Base-by-base conservation (phyloP, 2,329 filamentous ascomycete species). In the Diplodia corticola region DNA sequence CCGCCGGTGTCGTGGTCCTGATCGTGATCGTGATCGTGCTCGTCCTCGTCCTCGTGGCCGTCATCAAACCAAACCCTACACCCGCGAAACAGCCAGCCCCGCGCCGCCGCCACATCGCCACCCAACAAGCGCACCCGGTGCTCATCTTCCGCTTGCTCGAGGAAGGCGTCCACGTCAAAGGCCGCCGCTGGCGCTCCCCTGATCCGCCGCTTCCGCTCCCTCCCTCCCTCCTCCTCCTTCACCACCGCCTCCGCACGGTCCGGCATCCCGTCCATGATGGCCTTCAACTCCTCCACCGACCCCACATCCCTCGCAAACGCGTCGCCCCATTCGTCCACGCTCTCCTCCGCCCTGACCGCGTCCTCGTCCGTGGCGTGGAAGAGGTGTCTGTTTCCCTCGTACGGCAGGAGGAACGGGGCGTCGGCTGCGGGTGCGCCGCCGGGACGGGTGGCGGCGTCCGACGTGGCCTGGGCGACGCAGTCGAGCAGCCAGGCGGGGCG, bases 401-500 rank as follows among this genome's bases (percentile, higher is more conserved):
- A 80, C 0, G 96, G 85, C 7, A 97, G 78, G 13, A 90, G 84
- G 4, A 63, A 69, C 84, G 78, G 76, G 74, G 73, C 37, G 37
- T 13, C 37, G 30, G 5, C 4, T 4, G 30, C 33, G 0, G 33
- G 9, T 20, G 40, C 7, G 17, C 6, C n/a, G 9, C 51, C 30
- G 17, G 12, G 30, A 30, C 30, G 10, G 30, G 15, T n/a, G 10
- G 9, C 4, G 40, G 22, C 55, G 70, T 89, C 86, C 49, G 77
- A 73, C 69, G 88, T 83, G 51, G 81, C 82, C 69, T 88, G 84
- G 35, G 85, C 84, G 37, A 96, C 83, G 71, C 92, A 95, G 75
- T 98, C 93, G 30, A 91, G 82, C 2, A 98, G 80, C 95, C 95
- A 99, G 5, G 82, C 84, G 0, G 93, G 91, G 24, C 87, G 87